phyloP scores from a whole-genome alignment of 805 yeast species.

The Maudiozyma saulgeensis region DNA sequence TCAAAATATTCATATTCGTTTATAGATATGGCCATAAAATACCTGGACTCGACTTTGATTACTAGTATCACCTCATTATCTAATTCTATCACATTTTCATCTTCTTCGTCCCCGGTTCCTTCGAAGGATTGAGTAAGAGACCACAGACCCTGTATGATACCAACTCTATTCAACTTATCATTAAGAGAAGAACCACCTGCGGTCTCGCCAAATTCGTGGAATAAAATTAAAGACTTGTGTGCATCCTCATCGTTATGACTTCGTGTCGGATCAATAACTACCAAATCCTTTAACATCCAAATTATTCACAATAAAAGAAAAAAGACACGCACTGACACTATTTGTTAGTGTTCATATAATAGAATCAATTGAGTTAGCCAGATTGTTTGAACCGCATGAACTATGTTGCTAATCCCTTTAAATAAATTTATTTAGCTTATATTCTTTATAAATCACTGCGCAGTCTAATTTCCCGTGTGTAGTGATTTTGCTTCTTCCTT shows the following conservation, averaged over 20 bases:
- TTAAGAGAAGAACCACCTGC: slow-evolving; percentile 18
- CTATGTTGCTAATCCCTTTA: too few species aligned
- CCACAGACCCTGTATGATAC: slow-evolving; percentile 36
- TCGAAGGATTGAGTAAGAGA: slow-evolving; percentile 15
- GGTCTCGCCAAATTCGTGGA: slow-evolving; percentile 20
- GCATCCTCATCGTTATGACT: slow-evolving; percentile 25
- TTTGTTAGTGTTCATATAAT: too few species aligned
- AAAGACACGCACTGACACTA: background rate
- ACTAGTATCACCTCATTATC: slow-evolving; percentile 24
- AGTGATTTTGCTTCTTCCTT: background rate
- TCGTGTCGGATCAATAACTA: slow-evolving; percentile 33
- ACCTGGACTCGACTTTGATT: slow-evolving; percentile 23
- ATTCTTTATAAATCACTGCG: too few species aligned
- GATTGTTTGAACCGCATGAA: too few species aligned
- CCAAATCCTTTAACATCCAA: slow-evolving; percentile 22
- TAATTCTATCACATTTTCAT: slow-evolving; percentile 22
- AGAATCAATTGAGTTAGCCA: too few species aligned
- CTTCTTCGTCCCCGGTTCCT: slow-evolving; percentile 1
- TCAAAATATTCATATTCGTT: background rate
- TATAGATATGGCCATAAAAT: slow-evolving; percentile 18
- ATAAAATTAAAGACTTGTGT: slow-evolving; percentile 29
- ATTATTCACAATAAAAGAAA: background rate
- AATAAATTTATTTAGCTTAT: too few species aligned
- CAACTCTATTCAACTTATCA: slow-evolving; percentile 32
- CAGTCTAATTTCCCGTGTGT: too few species aligned